Percentiles rank a stretch among this genome's conserved stretches.
These are phyloP conservation scores for Dictyostelium purpureum DNA, from an alignment of 78 protist species.

Conservation along the genomic window DNA sequence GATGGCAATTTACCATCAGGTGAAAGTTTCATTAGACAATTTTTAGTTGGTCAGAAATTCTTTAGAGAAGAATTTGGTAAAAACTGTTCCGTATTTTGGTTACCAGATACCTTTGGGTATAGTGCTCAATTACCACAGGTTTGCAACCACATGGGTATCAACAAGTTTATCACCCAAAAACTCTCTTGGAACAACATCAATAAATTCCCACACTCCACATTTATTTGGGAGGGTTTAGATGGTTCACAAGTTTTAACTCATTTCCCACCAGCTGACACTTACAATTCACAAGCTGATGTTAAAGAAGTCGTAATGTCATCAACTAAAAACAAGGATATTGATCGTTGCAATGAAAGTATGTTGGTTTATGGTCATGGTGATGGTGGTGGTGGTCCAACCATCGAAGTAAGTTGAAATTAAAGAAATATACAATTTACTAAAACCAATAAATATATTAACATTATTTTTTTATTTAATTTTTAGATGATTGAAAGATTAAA, in stretches of 20 bases:
- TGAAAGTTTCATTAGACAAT: slow-evolving; percentile 89
- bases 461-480: too few relatives aligned
- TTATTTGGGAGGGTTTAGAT: slow-evolving; percentile 92
- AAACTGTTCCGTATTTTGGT: slow-evolving; percentile 78
- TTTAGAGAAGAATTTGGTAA: slow-evolving; percentile 82
- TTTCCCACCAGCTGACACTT: slow-evolving; percentile 91
- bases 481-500: slow-evolving; percentile 81
- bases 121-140: slow-evolving; percentile 89
- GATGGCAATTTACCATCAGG: slow-evolving; percentile 91
- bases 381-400: slow-evolving; percentile 91
- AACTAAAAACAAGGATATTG: slow-evolving; percentile 80
- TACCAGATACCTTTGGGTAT: slow-evolving; percentile 93
- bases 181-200: slow-evolving; percentile 88
- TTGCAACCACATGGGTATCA: slow-evolving; percentile 72
- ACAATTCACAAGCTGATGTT: slow-evolving; percentile 70
- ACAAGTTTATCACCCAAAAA: slow-evolving; percentile 89
- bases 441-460: too few relatives aligned
- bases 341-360: slow-evolving; percentile 8
- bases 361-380: slow-evolving; percentile 87
- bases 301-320: slow-evolving; percentile 52
- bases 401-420: too few relatives aligned
- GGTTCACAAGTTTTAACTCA: slow-evolving; percentile 86
- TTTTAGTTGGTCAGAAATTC: slow-evolving; percentile 84
- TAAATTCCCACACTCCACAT: slow-evolving; percentile 86
- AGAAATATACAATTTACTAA: too few relatives aligned